Percentiles rank a stretch among this genome's conserved stretches.
These are phyloP conservation scores for Metschnikowia cubensis DNA, from an alignment of 805 yeast species.

Conservation along the genomic window DNA sequence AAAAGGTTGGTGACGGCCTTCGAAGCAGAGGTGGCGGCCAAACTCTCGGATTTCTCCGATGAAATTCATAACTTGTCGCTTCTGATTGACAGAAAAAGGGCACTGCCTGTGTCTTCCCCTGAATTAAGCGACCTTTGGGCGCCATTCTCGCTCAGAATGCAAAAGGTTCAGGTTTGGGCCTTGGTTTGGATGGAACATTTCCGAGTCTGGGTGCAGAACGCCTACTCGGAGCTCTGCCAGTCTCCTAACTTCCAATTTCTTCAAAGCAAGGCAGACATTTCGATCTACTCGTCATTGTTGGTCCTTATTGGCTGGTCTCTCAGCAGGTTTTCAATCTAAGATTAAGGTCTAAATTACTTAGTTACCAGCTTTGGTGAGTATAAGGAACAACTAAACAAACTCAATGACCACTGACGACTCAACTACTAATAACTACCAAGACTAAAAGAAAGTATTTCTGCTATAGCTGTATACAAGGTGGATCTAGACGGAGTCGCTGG, in stretches of 20 bases:
- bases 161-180: background rate
- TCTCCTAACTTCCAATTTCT: conserved; percentile 2
- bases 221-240: background rate
- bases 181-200: background rate
- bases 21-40: conserved; percentile 66
- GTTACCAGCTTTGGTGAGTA: too few relatives aligned
- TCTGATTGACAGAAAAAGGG: background rate
- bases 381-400: too few relatives aligned
- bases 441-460: background rate
- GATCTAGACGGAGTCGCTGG: background rate
- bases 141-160: background rate
- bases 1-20: conserved; percentile 74
- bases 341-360: too few relatives aligned
- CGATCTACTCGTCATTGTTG: conserved; percentile 10
- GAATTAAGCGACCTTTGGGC: background rate
- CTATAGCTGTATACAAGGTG: conserved; percentile 1
- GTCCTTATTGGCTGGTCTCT: conserved; percentile 12
- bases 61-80: conserved; percentile 10
- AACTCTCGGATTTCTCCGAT: conserved; percentile 11
- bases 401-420: too few relatives aligned
- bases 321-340: conserved; percentile 4
- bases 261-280: conserved; percentile 10
- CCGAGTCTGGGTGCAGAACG: background rate
- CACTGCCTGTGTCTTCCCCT: background rate
- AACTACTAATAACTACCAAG: background rate